phyloP scores from a whole-genome alignment of 169 alveolate species.

The Cryptosporidium ubiquitum region DNA sequence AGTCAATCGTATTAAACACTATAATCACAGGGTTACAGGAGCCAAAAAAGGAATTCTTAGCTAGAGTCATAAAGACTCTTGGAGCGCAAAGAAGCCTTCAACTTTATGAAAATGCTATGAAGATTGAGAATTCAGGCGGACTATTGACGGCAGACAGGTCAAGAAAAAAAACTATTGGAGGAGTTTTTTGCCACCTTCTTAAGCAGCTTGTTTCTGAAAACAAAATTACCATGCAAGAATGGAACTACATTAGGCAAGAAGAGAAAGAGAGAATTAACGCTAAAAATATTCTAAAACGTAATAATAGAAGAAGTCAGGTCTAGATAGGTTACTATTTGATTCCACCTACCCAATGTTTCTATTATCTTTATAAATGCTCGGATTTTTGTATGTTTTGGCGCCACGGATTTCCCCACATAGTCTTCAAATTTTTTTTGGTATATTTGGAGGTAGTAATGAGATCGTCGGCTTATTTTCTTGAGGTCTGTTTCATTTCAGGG shows the following conservation, averaged over 20 bases:
- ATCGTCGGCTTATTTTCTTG: too few species aligned
- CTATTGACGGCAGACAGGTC: slow-evolving; percentile 85
- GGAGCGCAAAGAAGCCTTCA: slow-evolving; percentile 84
- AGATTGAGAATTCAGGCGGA: slow-evolving; percentile 87
- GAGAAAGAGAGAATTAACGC: slow-evolving; percentile 86
- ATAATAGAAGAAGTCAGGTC: slow-evolving; percentile 40
- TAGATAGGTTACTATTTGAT: background rate
- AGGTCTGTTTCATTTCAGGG: background rate
- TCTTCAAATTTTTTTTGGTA: background rate
- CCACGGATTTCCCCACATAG: background rate
- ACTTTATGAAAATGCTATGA: slow-evolving; percentile 83
- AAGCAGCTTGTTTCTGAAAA: slow-evolving; percentile 83
- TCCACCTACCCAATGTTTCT: background rate
- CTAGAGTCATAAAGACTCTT: slow-evolving; percentile 82
- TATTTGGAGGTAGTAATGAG: background rate
- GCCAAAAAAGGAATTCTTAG: slow-evolving; percentile 83
- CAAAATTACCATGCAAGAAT: slow-evolving; percentile 84
- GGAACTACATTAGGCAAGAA: slow-evolving; percentile 85
- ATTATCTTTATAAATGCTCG: background rate
- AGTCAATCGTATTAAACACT: slow-evolving; percentile 82
- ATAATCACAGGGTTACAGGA: slow-evolving; percentile 85
- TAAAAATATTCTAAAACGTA: slow-evolving; percentile 74
- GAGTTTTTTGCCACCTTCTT: slow-evolving; percentile 87
- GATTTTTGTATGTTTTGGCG: background rate
- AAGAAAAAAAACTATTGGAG: slow-evolving; percentile 88